Evolutionary conservation across 164 flowering plant genomes (phyloP).

Genomic region (Sextonia rubra): DNA sequence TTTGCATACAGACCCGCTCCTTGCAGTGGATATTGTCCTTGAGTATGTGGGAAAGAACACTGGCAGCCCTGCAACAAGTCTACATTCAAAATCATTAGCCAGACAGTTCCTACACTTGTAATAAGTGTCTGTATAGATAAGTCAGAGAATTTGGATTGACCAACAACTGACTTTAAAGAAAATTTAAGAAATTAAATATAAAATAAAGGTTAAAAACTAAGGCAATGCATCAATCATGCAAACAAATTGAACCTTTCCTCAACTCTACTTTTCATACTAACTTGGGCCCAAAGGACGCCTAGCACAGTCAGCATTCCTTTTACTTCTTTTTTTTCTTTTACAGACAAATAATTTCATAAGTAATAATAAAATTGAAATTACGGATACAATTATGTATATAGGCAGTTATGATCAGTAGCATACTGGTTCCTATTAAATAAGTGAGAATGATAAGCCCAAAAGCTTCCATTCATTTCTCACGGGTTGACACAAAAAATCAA

Average conservation of each 20-base stretch:
- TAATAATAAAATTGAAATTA: too few species aligned
- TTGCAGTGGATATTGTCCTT: conserved; percentile 84
- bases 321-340: too few species aligned
- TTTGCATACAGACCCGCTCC: conserved; percentile 56
- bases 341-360: too few species aligned
- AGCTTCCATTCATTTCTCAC: too few species aligned
- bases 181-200: too few species aligned
- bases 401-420: too few species aligned
- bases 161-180: background rate
- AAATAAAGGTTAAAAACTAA: background rate
- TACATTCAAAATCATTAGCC: conserved; percentile 36
- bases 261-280: background rate
- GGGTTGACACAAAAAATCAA: too few species aligned
- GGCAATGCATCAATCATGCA: background rate
- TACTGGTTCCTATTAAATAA: too few species aligned
- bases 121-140: background rate
- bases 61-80: conserved; percentile 92
- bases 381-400: background rate
- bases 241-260: background rate
- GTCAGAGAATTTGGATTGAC: background rate
- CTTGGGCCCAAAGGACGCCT: background rate
- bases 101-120: background rate
- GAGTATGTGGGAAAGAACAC: conserved; percentile 81
- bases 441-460: too few species aligned
- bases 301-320: background rate